A percentile compares a stretch with the other conserved stretches of the same genome.
Conservation (phyloP, 2,329 filamentous ascomycete species). For the Sarocladium strictum region DNA sequence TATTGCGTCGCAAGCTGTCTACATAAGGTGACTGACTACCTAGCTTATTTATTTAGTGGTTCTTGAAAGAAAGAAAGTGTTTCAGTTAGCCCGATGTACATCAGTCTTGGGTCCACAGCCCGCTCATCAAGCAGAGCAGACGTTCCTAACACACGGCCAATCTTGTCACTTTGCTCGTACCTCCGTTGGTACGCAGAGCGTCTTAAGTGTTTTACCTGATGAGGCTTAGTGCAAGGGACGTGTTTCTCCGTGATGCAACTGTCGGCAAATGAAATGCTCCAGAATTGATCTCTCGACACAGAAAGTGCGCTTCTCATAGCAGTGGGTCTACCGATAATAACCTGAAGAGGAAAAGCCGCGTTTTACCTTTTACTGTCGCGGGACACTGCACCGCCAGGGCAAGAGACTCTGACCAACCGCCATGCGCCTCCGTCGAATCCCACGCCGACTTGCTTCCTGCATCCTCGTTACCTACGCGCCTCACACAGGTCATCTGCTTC, state of each 20-base stretch:
- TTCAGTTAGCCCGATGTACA: no score
- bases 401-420: not conserved
- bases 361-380: not conserved
- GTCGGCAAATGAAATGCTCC: not conserved
- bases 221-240: not conserved
- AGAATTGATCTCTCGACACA: no score
- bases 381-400: not conserved
- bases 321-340: not conserved
- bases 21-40: no score
- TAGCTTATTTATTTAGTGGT: no score
- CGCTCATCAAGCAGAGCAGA: no score
- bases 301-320: not conserved
- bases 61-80: no score
- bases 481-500: not conserved
- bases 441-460: not conserved
- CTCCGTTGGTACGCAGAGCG: no score
- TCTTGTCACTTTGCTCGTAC: no score
- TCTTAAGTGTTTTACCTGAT: no score
- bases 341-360: not conserved
- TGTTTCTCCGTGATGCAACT: not conserved
- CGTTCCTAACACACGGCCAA: no score
- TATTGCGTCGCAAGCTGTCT: no score
- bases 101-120: no score
- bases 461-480: not conserved
- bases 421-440: conserved; percentile 1